phyloP scores from a whole-genome alignment of 345 rosid genomes.

The Salix suchowensis region DNA sequence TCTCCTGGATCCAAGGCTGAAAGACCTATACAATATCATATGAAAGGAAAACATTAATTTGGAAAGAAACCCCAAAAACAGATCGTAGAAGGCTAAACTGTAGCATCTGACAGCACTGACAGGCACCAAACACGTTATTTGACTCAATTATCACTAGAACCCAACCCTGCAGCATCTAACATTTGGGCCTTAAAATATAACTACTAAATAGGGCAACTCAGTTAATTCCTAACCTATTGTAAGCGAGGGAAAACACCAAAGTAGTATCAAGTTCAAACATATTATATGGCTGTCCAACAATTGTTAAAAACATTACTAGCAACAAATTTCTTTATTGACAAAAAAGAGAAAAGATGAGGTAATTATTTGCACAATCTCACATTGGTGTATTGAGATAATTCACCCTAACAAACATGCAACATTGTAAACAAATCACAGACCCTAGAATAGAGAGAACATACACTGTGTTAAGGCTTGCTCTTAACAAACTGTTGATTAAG shows the following conservation, averaged over 20 bases:
- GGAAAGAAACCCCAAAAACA: not conserved
- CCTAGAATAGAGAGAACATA: no score
- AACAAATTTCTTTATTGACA: not conserved
- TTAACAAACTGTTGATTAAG: no score
- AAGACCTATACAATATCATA: slow-evolving; percentile 26
- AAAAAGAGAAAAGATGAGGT: not conserved
- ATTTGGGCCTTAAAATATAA: not conserved
- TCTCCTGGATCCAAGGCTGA: slow-evolving; percentile 89
- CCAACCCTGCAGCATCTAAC: not conserved
- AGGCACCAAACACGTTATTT: not conserved
- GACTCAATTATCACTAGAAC: not conserved
- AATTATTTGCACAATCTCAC: not conserved
- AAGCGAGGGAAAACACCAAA: not conserved
- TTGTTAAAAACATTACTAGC: not conserved
- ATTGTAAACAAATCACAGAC: no score
- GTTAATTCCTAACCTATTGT: not conserved
- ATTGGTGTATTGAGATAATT: no score
- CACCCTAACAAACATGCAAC: no score
- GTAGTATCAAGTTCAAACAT: not conserved
- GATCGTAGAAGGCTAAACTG: not conserved
- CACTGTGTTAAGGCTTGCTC: no score
- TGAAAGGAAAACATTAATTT: not conserved
- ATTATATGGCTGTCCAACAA: no score
- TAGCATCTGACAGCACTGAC: not conserved
- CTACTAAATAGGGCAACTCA: not conserved